These are phyloP conservation scores for Pichia eremophila DNA, from an alignment of 805 yeast genomes.

Conservation along the genomic window DNA sequence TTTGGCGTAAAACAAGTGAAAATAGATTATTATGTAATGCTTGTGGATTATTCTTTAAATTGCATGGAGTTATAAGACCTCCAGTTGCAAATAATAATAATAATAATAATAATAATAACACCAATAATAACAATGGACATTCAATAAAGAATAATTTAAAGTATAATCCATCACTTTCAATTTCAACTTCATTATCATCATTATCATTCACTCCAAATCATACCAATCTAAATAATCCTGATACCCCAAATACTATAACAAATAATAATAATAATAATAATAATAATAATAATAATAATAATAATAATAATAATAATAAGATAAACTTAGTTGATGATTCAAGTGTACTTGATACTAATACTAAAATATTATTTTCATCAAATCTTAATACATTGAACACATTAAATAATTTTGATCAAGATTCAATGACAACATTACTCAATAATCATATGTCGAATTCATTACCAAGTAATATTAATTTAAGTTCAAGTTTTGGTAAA, in stretches of 20 bases:
- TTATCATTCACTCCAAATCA: neutral
- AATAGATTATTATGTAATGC: conserved; percentile 87
- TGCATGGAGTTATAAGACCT: conserved; percentile 55
- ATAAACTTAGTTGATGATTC: too few relatives aligned
- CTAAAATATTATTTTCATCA: neutral
- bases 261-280: neutral
- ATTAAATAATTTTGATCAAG: neutral
- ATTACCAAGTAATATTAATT: neutral
- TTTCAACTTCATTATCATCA: too few relatives aligned
- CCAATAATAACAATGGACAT: too few relatives aligned
- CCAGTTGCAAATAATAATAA: conserved; percentile 2
- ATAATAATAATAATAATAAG: neutral
- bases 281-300: neutral
- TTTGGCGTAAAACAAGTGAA: conserved; percentile 80
- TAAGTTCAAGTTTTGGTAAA: conserved; percentile 2
- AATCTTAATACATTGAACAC: neutral
- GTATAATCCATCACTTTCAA: too few relatives aligned
- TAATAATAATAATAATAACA: too few relatives aligned
- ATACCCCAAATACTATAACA: neutral
- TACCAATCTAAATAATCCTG: too few relatives aligned
- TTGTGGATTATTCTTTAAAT: conserved; percentile 79
- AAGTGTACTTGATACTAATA: too few relatives aligned
- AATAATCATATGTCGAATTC: neutral
- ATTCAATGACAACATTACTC: neutral
- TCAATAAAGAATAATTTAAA: neutral